A percentile compares a stretch with the other conserved stretches of the same genome.
These are phyloP conservation scores for Nepenthes alata DNA, from an alignment of 179 eudicot genomes.

Conservation along the genomic window DNA sequence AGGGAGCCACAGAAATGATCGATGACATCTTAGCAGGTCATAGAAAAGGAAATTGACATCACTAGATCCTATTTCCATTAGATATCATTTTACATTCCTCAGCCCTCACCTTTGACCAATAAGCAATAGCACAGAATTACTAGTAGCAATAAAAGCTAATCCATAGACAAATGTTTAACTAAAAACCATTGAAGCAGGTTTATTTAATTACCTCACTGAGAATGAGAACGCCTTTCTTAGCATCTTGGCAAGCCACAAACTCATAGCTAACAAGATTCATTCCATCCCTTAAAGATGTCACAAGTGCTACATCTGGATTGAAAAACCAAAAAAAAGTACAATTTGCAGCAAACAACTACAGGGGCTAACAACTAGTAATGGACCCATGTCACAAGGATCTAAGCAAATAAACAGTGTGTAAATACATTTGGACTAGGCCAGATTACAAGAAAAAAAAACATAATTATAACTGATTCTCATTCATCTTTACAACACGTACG, in stretches of 20 bases:
- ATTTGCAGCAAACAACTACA: neutral
- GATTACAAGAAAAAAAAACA: too few species aligned
- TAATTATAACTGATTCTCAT: too few species aligned
- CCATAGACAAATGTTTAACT: neutral
- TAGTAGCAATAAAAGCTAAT: neutral
- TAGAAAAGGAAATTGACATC: too few species aligned
- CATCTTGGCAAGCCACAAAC: conserved; percentile 95
- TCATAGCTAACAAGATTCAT: conserved; percentile 98
- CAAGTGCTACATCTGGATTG: conserved; percentile 79
- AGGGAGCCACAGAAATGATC: too few species aligned
- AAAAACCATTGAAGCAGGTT: neutral
- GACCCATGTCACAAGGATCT: neutral
- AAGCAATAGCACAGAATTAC: neutral
- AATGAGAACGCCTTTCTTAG: conserved; percentile 86
- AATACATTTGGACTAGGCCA: neutral
- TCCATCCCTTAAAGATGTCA: conserved; percentile 94
- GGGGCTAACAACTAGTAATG: neutral
- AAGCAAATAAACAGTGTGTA: neutral
- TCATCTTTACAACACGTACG: too few species aligned
- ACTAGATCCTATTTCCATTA: too few species aligned
- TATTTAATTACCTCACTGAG: conserved; percentile 68
- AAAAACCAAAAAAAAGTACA: neutral
- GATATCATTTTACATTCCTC: too few species aligned
- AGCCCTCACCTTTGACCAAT: neutral
- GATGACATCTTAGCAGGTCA: too few species aligned